Conservation (phyloP, 2,329 filamentous ascomycete species). For the Pleomassaria siparia region DNA sequence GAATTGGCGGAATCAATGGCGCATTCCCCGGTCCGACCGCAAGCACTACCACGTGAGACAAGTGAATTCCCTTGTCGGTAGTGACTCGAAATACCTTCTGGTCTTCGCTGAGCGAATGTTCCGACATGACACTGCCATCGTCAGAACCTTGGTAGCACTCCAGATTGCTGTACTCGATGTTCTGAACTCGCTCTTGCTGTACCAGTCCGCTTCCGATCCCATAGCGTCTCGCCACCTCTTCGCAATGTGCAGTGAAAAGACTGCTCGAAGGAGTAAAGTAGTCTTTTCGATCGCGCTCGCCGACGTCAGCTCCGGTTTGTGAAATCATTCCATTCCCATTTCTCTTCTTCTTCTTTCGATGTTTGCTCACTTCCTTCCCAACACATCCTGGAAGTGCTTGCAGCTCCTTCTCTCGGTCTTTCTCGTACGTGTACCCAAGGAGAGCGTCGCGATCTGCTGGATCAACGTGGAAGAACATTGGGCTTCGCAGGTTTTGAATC, state of each 20-base stretch:
- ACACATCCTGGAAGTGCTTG: constrained; percentile 73
- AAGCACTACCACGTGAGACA: constrained; percentile 66
- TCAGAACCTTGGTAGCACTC: constrained; percentile 31
- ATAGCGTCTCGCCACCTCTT: constrained; percentile 44
- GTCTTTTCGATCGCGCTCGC: constrained; percentile 51
- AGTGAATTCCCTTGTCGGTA: constrained; percentile 57
- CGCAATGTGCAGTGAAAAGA: constrained; percentile 47
- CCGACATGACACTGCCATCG: constrained; percentile 20
- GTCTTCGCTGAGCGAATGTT: constrained; percentile 28
- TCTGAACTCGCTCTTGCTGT: constrained; percentile 59
- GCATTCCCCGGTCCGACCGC: constrained; percentile 69
- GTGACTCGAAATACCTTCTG: constrained; percentile 65
- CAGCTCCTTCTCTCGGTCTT: constrained; percentile 63
- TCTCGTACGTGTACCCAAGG: constrained; percentile 66
- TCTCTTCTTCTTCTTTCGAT: constrained; percentile 67
- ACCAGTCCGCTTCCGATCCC: constrained; percentile 58
- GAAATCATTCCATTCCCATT: constrained; percentile 47
- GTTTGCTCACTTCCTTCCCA: constrained; percentile 78
- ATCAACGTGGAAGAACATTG: constrained; percentile 82
- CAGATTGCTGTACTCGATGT: constrained; percentile 61
- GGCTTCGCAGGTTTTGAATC: constrained; percentile 72
- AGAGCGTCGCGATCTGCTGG: constrained; percentile 73
- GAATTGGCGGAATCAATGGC: constrained; percentile 48
- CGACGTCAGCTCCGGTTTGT: constrained; percentile 39
- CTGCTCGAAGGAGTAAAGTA: constrained; percentile 47